Evolutionary conservation across 2,329 filamentous ascomycete genomes (phyloP), one percentile per base, ranked within the genome.

Genomic region (Fusarium pseudonygamai): DNA sequence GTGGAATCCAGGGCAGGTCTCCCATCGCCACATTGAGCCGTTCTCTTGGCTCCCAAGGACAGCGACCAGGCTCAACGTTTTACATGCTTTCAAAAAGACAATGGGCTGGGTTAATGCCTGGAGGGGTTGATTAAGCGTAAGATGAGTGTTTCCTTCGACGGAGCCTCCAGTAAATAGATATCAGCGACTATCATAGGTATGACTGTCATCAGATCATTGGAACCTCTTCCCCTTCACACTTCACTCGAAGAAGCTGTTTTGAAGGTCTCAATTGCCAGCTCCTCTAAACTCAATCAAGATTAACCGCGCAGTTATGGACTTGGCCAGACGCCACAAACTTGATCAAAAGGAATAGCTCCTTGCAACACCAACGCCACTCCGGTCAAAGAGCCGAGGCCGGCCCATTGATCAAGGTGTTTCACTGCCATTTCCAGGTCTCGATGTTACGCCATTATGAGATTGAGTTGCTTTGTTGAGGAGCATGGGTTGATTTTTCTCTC

Each of bases 291-390:
- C 59, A 74, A 73, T 59, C 46, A 65, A 74, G 50, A 69, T 73
- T 74, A 73, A 73, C 67, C 67, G 57, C 67, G 71, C 71, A 73
- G 71, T 64, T 67, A 64, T 53, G 71, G 63, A 63, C 63, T 52
- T 56, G 47, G 32, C 49, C 46, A 56, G 20, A 64, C 67, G 67
- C 71, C 71, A 74, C 71, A 47, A 71, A 55, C 55, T 71, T 66
- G 40, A 71, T 64, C 58, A 60, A 70, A 49, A 47, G 46, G 60
- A 60, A 72, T 60, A 71, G 67, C 60, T 71, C 52, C 50, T 56
- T 28, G 34, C 26, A 53, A 64, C 26, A n/a, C 37, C 57, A 53
- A 55, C 58, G 68, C 69, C 63, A 72, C 69, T 64, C 63, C 47
- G 62, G 40, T 55, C 60, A 72, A 69, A 75, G 46, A 70, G 69